phyloP scores from a whole-genome alignment of 2,329 filamentous ascomycete genomes.

The Epichloe sp. region DNA sequence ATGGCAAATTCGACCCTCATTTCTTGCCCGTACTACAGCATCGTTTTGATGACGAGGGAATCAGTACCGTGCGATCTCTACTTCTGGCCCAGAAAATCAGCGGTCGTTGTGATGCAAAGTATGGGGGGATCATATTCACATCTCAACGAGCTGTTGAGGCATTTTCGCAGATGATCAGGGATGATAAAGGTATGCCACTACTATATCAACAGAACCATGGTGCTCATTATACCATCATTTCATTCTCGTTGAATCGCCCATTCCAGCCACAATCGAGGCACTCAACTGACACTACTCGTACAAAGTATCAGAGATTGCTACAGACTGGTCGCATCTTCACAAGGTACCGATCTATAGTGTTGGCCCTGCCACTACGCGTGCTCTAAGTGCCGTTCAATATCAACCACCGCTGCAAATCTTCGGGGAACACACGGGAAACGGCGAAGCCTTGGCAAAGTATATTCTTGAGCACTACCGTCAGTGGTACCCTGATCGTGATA shows the following conservation, averaged over 20 bases:
- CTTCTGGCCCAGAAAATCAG: slow-evolving; percentile 33
- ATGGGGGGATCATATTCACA: slow-evolving; percentile 69
- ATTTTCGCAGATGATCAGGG: slow-evolving; percentile 49
- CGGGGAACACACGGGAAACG: slow-evolving; percentile 74
- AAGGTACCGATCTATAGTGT: slow-evolving; percentile 60
- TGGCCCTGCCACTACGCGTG: slow-evolving; percentile 66
- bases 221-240: background rate
- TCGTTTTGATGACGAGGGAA: slow-evolving; percentile 45
- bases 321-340: slow-evolving; percentile 33
- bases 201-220: background rate
- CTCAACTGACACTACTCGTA: background rate
- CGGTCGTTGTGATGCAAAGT: slow-evolving; percentile 26
- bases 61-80: slow-evolving; percentile 37
- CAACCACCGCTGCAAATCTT: slow-evolving; percentile 47
- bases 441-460: slow-evolving; percentile 62
- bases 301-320: background rate
- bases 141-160: slow-evolving; percentile 75
- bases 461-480: slow-evolving; percentile 66
- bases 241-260: background rate
- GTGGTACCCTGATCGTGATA: slow-evolving; percentile 29
- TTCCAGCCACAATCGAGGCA: background rate
- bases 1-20: slow-evolving; percentile 41
- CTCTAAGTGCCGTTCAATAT: slow-evolving; percentile 44
- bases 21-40: slow-evolving; percentile 73
- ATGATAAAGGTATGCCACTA: slow-evolving; percentile 27